phyloP scores from a whole-genome alignment of 768 basidiomycete species.

The Neoboletus brunneissimus region DNA sequence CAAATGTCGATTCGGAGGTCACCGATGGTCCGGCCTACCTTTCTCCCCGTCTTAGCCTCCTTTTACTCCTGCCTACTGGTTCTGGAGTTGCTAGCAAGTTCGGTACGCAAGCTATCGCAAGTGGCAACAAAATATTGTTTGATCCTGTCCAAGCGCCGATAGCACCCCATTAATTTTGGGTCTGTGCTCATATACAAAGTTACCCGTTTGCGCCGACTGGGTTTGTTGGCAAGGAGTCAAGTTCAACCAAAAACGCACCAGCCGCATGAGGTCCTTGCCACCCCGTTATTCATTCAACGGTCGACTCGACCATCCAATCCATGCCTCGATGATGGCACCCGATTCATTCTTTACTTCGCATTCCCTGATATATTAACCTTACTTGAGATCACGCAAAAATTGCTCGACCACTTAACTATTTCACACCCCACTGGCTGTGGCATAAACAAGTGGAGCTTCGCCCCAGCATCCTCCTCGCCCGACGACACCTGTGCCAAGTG shows the following conservation, averaged over 20 bases:
- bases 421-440: background rate
- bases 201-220: background rate
- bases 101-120: background rate
- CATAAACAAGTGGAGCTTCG: background rate
- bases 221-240: background rate
- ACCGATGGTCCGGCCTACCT: background rate
- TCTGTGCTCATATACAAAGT: background rate
- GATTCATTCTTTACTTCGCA: background rate
- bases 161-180: background rate
- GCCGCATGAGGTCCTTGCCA: background rate
- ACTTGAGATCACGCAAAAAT: background rate
- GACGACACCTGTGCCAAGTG: background rate
- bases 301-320: background rate
- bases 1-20: background rate
- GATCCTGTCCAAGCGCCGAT: background rate
- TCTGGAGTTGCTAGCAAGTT: background rate
- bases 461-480: background rate
- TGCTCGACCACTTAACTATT: background rate
- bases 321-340: background rate
- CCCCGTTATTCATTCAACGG: background rate
- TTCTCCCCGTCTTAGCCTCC: background rate
- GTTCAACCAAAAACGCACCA: background rate
- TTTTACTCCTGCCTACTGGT: background rate
- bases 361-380: background rate
- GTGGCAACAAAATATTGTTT: background rate